Percentiles rank a stretch among this genome's conserved stretches.
Conservation (phyloP, 352 stramenopile species). For the Phytophthora citricola region DNA sequence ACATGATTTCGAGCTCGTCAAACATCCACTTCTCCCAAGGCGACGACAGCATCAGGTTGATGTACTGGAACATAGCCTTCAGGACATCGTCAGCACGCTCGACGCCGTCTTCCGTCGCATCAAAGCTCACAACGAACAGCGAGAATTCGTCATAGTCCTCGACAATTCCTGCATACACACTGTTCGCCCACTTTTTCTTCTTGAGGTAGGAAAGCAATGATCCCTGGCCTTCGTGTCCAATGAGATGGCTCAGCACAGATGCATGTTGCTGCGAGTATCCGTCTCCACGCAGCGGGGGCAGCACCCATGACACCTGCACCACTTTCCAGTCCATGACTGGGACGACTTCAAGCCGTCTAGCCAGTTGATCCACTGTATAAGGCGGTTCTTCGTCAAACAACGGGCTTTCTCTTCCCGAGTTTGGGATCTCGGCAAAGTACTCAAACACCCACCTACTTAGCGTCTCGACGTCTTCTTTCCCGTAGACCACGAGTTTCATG, state of each 20-base stretch:
- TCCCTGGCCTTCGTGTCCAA: slow-evolving; percentile 93
- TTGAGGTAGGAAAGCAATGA: slow-evolving; percentile 94
- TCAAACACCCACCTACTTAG: slow-evolving; percentile 77
- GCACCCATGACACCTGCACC: slow-evolving; percentile 70
- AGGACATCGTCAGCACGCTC: slow-evolving; percentile 61
- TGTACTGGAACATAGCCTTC: slow-evolving; percentile 65
- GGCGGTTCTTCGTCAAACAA: slow-evolving; percentile 50
- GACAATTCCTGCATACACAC: slow-evolving; percentile 54
- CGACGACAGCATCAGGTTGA: slow-evolving; percentile 47
- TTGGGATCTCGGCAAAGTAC: slow-evolving; percentile 82
- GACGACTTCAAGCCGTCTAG: slow-evolving; percentile 53
- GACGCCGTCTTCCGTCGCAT: slow-evolving; percentile 64
- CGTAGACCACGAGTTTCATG: slow-evolving; percentile 90
- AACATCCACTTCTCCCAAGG: slow-evolving; percentile 65
- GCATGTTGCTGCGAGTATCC: slow-evolving; percentile 54
- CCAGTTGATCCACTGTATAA: slow-evolving; percentile 46
- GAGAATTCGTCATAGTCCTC: slow-evolving; percentile 67
- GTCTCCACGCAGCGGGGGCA: slow-evolving; percentile 44
- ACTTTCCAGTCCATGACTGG: slow-evolving; percentile 66
- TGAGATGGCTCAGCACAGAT: slow-evolving; percentile 87
- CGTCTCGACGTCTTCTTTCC: slow-evolving; percentile 82
- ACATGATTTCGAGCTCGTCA: slow-evolving; percentile 61
- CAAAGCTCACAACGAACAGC: slow-evolving; percentile 64
- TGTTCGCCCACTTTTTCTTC: slow-evolving; percentile 68
- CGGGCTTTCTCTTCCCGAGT: slow-evolving; percentile 49